Percentiles rank a stretch among this genome's conserved stretches.
These are phyloP conservation scores for Trichoderma sp. DNA, from an alignment of 2,329 filamentous ascomycete genomes.

Conservation along the genomic window DNA sequence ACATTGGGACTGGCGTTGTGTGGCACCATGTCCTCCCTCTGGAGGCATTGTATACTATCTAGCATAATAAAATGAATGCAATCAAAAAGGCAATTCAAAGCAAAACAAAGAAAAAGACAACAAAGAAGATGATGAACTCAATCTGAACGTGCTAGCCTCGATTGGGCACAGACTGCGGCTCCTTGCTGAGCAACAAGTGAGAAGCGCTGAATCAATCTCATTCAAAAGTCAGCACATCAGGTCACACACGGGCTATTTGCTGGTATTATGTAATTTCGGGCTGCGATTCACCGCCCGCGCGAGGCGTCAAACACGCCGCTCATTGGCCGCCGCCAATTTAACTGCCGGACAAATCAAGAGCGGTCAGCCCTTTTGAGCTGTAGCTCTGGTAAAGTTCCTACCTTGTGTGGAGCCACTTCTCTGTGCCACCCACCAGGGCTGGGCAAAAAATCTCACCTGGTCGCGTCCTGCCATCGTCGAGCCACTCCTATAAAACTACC, in stretches of 20 bases:
- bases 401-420: slow-evolving; percentile 22
- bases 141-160: not conserved
- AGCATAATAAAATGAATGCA: not conserved
- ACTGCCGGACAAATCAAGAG: slow-evolving; percentile 20
- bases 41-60: not conserved
- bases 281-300: slow-evolving; percentile 17
- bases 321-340: slow-evolving; percentile 3
- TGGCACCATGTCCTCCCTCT: not conserved
- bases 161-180: not conserved
- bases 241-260: not conserved
- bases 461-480: slow-evolving; percentile 21
- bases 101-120: not conserved
- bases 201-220: not conserved
- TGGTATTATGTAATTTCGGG: not conserved
- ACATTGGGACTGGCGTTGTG: slow-evolving; percentile 13
- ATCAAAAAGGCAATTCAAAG: not conserved
- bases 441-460: slow-evolving; percentile 23
- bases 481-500: slow-evolving; percentile 21
- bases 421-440: slow-evolving; percentile 19
- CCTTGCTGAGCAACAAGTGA: not conserved
- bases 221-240: slow-evolving; percentile 10
- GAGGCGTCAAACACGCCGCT: not conserved
- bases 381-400: slow-evolving; percentile 7
- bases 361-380: slow-evolving; percentile 6
- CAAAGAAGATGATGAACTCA: not conserved